Evolutionary conservation across 768 basidiomycete genomes (phyloP).

Genomic region (Boletus coccyginus): DNA sequence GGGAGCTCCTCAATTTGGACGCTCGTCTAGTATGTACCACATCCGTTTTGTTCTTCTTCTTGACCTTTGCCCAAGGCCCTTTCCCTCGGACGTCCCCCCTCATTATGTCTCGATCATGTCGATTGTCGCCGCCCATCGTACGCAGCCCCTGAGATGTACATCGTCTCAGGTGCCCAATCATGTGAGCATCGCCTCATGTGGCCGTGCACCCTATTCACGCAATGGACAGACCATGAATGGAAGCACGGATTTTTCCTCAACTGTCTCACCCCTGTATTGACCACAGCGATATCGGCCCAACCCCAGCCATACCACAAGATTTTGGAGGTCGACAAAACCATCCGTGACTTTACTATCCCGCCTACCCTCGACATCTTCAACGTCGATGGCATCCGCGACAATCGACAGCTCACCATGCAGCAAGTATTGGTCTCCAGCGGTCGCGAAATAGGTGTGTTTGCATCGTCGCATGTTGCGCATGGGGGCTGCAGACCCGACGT

Average conservation of each 20-base stretch:
- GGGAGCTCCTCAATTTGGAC: conserved; percentile 73
- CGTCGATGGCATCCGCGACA: conserved; percentile 34
- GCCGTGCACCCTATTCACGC: conserved; percentile 11
- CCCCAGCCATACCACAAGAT: conserved; percentile 51
- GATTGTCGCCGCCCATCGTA: conserved; percentile 50
- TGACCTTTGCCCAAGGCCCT: conserved; percentile 45
- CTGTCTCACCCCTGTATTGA: conserved; percentile 62
- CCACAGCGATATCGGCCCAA: conserved; percentile 52
- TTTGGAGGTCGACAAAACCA: conserved; percentile 49
- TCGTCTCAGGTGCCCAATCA: conserved; percentile 27
- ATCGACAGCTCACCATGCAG: conserved; percentile 62
- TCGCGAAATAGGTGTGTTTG: conserved; percentile 55
- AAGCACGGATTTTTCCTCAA: conserved; percentile 62
- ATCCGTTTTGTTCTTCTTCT: conserved; percentile 10
- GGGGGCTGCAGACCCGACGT: not conserved
- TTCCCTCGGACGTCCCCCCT: conserved; percentile 70
- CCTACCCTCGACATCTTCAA: conserved; percentile 45
- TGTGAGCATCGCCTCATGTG: conserved; percentile 23
- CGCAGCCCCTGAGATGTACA: conserved; percentile 27
- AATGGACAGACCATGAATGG: conserved; percentile 61
- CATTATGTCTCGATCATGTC: conserved; percentile 61
- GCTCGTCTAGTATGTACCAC: conserved; percentile 54
- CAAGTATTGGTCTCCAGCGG: conserved; percentile 58
- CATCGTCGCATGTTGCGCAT: conserved; percentile 13
- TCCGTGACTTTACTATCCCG: conserved; percentile 57